Conservation (phyloP, 192 early-diverging fungal genomes). For the Backusella morwellensis region DNA sequence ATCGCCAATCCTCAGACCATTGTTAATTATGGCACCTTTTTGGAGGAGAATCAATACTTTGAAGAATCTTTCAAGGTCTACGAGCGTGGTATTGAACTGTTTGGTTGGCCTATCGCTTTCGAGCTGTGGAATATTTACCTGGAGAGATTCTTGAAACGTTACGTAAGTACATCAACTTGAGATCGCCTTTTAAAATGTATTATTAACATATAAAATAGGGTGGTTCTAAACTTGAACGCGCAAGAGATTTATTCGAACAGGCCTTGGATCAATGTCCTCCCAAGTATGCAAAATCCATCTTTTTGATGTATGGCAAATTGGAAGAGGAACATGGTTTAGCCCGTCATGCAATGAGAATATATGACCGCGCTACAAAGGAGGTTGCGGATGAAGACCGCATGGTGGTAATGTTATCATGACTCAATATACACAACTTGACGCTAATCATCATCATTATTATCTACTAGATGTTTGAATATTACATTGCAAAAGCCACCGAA, state of each 20-base stretch:
- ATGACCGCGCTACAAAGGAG: slow-evolving; percentile 87
- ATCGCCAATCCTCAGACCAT: slow-evolving; percentile 96
- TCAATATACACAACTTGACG: background rate
- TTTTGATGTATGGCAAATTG: slow-evolving; percentile 85
- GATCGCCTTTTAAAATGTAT: too few species aligned
- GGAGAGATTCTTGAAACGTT: slow-evolving; percentile 79
- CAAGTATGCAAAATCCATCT: slow-evolving; percentile 84
- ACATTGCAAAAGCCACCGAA: slow-evolving; percentile 83
- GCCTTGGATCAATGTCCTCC: slow-evolving; percentile 83
- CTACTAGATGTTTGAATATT: slow-evolving; percentile 75
- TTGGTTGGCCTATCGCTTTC: slow-evolving; percentile 95
- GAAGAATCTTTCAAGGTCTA: slow-evolving; percentile 96
- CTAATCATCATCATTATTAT: background rate
- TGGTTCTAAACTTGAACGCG: slow-evolving; percentile 84
- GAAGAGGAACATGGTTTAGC: slow-evolving; percentile 93
- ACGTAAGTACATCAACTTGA: slow-evolving; percentile 42
- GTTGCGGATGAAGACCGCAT: slow-evolving; percentile 73
- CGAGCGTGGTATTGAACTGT: slow-evolving; percentile 94
- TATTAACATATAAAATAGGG: slow-evolving; percentile 36
- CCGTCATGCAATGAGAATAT: slow-evolving; percentile 90
- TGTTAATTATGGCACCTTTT: slow-evolving; percentile 89
- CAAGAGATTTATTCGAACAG: slow-evolving; percentile 95
- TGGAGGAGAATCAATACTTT: slow-evolving; percentile 87
- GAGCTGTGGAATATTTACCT: slow-evolving; percentile 98
- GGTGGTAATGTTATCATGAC: slow-evolving; percentile 39